A percentile compares a stretch with the other conserved stretches of the same genome.
These are phyloP conservation scores for Penicillium sp. DNA, from an alignment of 2,329 filamentous ascomycete species.

Conservation along the genomic window DNA sequence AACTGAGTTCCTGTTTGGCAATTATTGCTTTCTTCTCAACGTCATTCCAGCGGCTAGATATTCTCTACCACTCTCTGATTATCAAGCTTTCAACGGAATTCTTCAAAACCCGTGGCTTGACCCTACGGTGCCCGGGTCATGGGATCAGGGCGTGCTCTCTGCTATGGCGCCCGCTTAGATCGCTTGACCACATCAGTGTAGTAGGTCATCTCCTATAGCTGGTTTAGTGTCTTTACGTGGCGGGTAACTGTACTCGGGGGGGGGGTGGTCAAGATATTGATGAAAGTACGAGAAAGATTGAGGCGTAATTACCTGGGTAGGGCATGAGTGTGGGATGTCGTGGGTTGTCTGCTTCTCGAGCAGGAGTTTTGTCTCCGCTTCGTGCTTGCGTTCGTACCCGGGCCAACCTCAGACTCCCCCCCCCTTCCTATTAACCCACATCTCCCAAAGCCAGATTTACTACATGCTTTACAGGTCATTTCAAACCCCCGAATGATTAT, in stretches of 20 bases:
- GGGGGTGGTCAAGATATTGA: too few relatives aligned
- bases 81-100: too few relatives aligned
- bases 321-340: too few relatives aligned
- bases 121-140: constrained; percentile 9
- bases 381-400: neutral
- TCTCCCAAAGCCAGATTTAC: neutral
- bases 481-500: constrained; percentile 17
- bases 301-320: too few relatives aligned
- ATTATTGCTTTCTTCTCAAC: neutral
- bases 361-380: too few relatives aligned
- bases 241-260: neutral
- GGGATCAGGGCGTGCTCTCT: neutral
- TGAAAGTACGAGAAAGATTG: too few relatives aligned
- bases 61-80: neutral
- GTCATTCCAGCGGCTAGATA: neutral
- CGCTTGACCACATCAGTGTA: constrained; percentile 20
- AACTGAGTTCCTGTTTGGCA: too few relatives aligned
- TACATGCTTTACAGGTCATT: constrained; percentile 16
- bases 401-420: neutral
- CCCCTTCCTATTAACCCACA: neutral
- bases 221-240: neutral
- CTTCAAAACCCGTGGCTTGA: neutral
- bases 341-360: too few relatives aligned
- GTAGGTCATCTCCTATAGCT: constrained; percentile 11
- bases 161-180: neutral